A percentile compares a stretch with the other conserved stretches of the same genome.
Conservation (phyloP, 2,329 filamentous ascomycete genomes). For the Calonectria fujianensis region DNA sequence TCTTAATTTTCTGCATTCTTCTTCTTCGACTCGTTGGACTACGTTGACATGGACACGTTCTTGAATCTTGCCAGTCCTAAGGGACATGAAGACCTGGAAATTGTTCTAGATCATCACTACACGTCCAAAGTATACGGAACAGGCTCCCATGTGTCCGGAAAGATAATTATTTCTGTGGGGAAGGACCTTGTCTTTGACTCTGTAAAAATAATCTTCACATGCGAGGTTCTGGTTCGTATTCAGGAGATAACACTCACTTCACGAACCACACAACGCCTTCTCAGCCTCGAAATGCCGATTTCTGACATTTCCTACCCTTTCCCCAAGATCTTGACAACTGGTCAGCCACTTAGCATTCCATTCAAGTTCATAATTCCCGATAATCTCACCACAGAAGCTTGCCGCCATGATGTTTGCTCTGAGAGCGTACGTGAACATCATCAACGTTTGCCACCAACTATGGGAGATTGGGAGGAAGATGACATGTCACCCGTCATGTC, state of each 20-base stretch:
- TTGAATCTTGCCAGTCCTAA: background rate
- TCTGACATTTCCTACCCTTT: background rate
- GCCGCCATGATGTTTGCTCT: background rate
- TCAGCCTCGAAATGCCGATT: conserved; percentile 17
- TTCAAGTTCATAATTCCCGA: conserved; percentile 6
- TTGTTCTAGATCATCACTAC: conserved; percentile 8
- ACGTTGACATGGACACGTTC: background rate
- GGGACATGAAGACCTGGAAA: background rate
- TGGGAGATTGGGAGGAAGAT: conserved; percentile 12
- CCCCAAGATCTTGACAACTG: background rate
- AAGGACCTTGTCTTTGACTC: background rate
- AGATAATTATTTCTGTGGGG: background rate
- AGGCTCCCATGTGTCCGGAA: background rate
- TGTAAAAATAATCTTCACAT: conserved; percentile 13
- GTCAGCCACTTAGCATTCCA: background rate
- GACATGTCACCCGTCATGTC: conserved; percentile 8
- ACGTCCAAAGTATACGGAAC: conserved; percentile 8
- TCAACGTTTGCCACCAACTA: background rate
- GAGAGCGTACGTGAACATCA: conserved; percentile 4
- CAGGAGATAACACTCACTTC: background rate
- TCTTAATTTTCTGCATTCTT: background rate
- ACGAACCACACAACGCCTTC: conserved; percentile 1
- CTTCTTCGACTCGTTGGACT: background rate
- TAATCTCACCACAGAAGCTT: conserved; percentile 4
- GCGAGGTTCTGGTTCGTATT: background rate